phyloP scores from a whole-genome alignment of 2,329 filamentous ascomycete species.

The Cladophialophora chaetospira region DNA sequence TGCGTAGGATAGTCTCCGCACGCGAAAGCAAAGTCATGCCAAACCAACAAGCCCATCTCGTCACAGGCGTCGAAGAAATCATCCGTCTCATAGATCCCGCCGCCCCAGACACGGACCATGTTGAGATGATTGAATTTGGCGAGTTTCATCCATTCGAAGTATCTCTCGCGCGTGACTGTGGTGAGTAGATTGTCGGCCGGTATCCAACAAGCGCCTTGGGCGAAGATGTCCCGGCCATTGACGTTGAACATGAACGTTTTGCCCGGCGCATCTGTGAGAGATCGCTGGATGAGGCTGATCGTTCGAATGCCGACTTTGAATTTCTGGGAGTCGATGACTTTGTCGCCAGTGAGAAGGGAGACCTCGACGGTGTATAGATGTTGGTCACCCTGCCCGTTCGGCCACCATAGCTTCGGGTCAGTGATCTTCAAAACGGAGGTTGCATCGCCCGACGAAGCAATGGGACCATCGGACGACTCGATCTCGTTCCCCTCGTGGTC shows the following conservation, averaged over 20 bases:
- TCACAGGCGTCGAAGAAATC: conserved; percentile 76
- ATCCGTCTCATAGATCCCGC: conserved; percentile 76
- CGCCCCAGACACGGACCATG: conserved; percentile 69
- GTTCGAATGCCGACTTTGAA: conserved; percentile 59
- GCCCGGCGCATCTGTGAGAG: conserved; percentile 51
- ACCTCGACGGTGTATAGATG: conserved; percentile 58
- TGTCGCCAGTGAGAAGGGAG: conserved; percentile 36
- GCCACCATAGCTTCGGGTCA: conserved; percentile 59
- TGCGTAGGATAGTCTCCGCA: conserved; percentile 74
- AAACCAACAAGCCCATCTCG: conserved; percentile 76
- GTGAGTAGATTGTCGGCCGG: conserved; percentile 64
- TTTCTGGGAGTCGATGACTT: conserved; percentile 43
- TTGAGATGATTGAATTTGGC: conserved; percentile 62
- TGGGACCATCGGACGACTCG: not conserved
- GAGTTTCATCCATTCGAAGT: conserved; percentile 61
- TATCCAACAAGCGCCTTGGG: conserved; percentile 67
- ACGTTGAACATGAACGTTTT: conserved; percentile 66
- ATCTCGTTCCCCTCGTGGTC: conserved; percentile 36
- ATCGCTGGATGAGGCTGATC: conserved; percentile 45
- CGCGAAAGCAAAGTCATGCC: conserved; percentile 85
- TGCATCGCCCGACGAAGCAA: not conserved
- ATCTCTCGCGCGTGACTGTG: conserved; percentile 54
- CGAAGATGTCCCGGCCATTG: conserved; percentile 68
- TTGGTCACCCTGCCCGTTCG: conserved; percentile 60
- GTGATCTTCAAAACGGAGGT: not conserved